Base-by-base conservation (phyloP, 257 asterid species). In the Solanum sejunctum region DNA sequence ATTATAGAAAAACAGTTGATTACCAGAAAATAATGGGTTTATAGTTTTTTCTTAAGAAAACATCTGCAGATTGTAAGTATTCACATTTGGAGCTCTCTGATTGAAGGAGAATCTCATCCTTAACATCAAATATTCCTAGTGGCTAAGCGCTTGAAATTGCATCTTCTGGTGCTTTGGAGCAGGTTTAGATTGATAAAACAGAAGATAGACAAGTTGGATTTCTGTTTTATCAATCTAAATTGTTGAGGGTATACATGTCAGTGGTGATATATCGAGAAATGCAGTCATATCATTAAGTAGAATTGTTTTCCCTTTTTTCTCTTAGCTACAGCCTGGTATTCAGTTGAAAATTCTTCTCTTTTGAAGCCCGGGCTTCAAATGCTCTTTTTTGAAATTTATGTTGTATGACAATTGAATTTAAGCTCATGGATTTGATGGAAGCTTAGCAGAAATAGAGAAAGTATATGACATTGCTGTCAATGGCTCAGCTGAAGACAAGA, bases 381-480 rank as follows among this genome's bases (percentile, higher is more conserved):
- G 28, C 70, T 55, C 47, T 77, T 77, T 84, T 85, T 80, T 56
- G 58, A 47, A 39, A 64, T 58, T 66, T 85, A 84, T 79, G 67
- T 89, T 84, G 80, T 84, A 86, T 87, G 91, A 84, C 85, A 91
- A 97, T 92, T 92, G 94, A 85, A 88, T 89, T 87, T 86, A 87
- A 77, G 87, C 89, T 92, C 89, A 85, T 92, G 93, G 86, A 79
- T 89, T 91, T 92, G 92, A 89, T 90, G 91, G 89, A 94, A 95
- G 99, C 95, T 94, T 97, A 93, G 97, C 98, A 88, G 99, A 97
- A 93, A 86, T 95, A 87, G 98, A 95, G 95, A 93, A 93, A 90
- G 84, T 95, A 91, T 95, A 94, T 49, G 99, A 94, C 94, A 90
- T 95, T 83, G 98, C 98, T 85, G 86, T 91, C 89, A 91, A 87